Conservation (phyloP, 345 rosid genomes). For the Euphorbia tirucalli region DNA sequence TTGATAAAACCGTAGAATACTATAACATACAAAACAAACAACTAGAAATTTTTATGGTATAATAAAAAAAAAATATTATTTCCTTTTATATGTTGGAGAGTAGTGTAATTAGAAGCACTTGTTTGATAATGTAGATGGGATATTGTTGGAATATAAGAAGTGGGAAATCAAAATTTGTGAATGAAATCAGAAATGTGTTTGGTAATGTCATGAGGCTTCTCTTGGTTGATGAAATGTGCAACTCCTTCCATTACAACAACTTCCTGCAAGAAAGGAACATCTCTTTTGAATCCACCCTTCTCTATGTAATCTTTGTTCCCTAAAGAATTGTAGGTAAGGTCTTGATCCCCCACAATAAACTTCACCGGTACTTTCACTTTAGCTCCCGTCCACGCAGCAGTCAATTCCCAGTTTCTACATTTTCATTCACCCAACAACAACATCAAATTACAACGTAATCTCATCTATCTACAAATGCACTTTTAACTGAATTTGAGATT, state of each 20-base stretch:
- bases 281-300: slow-evolving; percentile 29
- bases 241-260: slow-evolving; percentile 40
- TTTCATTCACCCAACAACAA: background rate
- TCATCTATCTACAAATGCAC: too few relatives aligned
- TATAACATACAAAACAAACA: too few relatives aligned
- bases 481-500: too few relatives aligned
- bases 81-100: too few relatives aligned
- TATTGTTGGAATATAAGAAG: too few relatives aligned
- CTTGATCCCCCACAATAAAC: slow-evolving; percentile 28
- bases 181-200: slow-evolving; percentile 31
- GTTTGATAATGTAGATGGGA: too few relatives aligned
- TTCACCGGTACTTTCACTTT: slow-evolving; percentile 21
- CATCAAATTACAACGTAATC: too few relatives aligned
- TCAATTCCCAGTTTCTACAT: slow-evolving; percentile 32
- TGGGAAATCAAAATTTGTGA: slow-evolving; percentile 25
- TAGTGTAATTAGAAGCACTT: too few relatives aligned
- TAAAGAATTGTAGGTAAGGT: slow-evolving; percentile 25
- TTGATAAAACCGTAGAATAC: too few relatives aligned
- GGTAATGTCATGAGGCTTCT: slow-evolving; percentile 32
- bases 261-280: slow-evolving; percentile 26
- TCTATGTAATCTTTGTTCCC: slow-evolving; percentile 28
- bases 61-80: too few relatives aligned
- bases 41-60: too few relatives aligned
- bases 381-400: slow-evolving; percentile 30
- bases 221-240: slow-evolving; percentile 35